Evolutionary conservation across 164 flowering plant genomes (phyloP).

Genomic region (Magnolia sinica): DNA sequence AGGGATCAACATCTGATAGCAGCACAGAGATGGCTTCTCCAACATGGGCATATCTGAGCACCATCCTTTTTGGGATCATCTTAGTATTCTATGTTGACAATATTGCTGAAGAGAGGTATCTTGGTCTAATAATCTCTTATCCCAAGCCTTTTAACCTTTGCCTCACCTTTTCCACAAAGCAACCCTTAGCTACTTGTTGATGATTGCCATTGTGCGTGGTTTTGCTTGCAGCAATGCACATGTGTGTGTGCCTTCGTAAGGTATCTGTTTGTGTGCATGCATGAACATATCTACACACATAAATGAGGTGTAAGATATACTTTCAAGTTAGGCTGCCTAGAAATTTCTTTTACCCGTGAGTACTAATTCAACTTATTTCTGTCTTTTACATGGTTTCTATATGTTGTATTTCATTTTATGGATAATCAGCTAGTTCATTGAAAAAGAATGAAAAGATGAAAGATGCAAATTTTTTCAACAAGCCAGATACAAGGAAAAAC

Average conservation of each 20-base stretch:
- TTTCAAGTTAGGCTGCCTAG: no score
- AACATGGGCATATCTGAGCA: constrained; percentile 71
- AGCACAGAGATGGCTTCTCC: constrained; percentile 51
- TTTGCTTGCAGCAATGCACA: no score
- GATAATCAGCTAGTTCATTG: no score
- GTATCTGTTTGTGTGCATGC: background rate
- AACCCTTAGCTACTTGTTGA: no score
- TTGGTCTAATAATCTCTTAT: background rate
- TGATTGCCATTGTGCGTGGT: no score
- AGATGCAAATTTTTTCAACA: no score
- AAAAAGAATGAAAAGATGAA: no score
- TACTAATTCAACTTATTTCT: no score
- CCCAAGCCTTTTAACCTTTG: background rate
- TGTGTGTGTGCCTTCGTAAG: background rate
- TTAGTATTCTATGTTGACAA: constrained; percentile 85
- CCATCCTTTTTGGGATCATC: constrained; percentile 73
- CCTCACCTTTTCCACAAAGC: background rate
- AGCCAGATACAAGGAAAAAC: no score
- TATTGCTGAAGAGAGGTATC: constrained; percentile 94
- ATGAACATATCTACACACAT: background rate
- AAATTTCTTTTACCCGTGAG: no score
- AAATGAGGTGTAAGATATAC: background rate
- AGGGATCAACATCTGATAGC: constrained; percentile 66
- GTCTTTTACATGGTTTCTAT: no score
- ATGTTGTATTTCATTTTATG: no score